phyloP scores from a whole-genome alignment of 2,329 filamentous ascomycete species.

The Cercospora zeina region DNA sequence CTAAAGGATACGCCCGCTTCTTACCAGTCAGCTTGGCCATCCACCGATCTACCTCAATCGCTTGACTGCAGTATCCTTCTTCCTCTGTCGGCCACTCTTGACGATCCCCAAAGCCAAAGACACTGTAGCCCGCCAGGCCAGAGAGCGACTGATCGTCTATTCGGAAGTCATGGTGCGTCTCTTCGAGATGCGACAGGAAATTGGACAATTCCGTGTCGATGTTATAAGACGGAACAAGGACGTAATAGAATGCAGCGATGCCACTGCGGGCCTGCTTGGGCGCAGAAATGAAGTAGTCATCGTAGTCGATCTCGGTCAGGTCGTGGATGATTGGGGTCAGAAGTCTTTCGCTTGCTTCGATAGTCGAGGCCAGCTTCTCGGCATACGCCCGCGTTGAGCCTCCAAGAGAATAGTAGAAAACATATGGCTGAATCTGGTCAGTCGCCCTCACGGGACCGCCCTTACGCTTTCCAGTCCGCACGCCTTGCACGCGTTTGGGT shows the following conservation, averaged over 20 bases:
- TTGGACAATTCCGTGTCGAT: slow-evolving; percentile 89
- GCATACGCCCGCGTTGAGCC: slow-evolving; percentile 77
- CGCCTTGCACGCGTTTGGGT: slow-evolving; percentile 38
- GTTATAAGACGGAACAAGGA: slow-evolving; percentile 88
- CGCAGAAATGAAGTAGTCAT: slow-evolving; percentile 83
- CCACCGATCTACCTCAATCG: slow-evolving; percentile 88
- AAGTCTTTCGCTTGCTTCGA: slow-evolving; percentile 44
- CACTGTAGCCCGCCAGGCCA: slow-evolving; percentile 77
- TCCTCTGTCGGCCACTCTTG: slow-evolving; percentile 90
- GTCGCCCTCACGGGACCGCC: slow-evolving; percentile 13
- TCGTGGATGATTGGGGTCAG: slow-evolving; percentile 69
- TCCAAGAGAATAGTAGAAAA: slow-evolving; percentile 90
- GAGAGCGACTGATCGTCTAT: slow-evolving; percentile 86
- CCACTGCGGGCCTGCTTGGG: slow-evolving; percentile 65
- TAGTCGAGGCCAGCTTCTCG: slow-evolving; percentile 60
- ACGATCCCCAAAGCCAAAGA: slow-evolving; percentile 89
- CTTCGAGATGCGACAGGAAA: slow-evolving; percentile 81
- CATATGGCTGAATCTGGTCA: slow-evolving; percentile 61
- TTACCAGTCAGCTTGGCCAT: slow-evolving; percentile 89
- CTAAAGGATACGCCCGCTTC: slow-evolving; percentile 84
- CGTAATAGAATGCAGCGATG: slow-evolving; percentile 72
- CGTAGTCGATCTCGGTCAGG: slow-evolving; percentile 82
- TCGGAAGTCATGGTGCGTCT: slow-evolving; percentile 95
- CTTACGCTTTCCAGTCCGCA: slow-evolving; percentile 30
- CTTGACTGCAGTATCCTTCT: slow-evolving; percentile 91